Percentiles rank a stretch among this genome's conserved stretches.
These are phyloP conservation scores for Haplosporangium gracile DNA, from an alignment of 192 early-diverging fungal genomes.

Conservation along the genomic window DNA sequence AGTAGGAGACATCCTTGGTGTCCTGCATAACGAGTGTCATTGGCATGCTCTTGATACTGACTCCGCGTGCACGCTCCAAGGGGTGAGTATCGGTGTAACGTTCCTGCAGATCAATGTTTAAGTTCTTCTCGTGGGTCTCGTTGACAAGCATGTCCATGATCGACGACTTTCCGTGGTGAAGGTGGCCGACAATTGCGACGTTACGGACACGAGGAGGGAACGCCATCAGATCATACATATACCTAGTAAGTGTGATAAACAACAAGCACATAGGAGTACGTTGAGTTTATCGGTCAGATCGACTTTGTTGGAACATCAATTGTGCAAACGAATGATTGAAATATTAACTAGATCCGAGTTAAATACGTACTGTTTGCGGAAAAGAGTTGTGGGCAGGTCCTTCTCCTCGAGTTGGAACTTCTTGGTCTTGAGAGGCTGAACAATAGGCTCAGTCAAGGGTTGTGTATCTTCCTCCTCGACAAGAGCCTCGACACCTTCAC, in stretches of 20 bases:
- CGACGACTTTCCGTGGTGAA: constrained; percentile 98
- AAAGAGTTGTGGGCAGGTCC: constrained; percentile 86
- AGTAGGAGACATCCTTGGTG: constrained; percentile 88
- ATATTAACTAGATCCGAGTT: background rate
- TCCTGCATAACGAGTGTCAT: constrained; percentile 92
- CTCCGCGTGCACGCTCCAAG: constrained; percentile 89
- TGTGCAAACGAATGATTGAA: background rate
- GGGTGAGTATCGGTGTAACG: constrained; percentile 95
- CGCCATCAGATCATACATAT: constrained; percentile 84
- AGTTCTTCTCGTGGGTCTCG: constrained; percentile 81
- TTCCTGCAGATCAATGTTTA: constrained; percentile 60
- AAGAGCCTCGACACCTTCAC: constrained; percentile 92
- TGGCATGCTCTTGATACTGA: constrained; percentile 95
- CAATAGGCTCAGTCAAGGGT: constrained; percentile 93
- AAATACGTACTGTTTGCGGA: constrained; percentile 84
- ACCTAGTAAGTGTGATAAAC: constrained; percentile 56
- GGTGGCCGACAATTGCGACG: constrained; percentile 91
- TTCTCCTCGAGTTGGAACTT: constrained; percentile 91
- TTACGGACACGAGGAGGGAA: constrained; percentile 90
- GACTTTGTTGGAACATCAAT: background rate
- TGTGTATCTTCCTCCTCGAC: constrained; percentile 99
- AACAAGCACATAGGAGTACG: background rate
- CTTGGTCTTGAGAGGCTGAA: constrained; percentile 89
- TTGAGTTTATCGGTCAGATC: background rate
- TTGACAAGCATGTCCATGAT: constrained; percentile 94